These are phyloP conservation scores for Dillenia turbinata DNA, from an alignment of 164 flowering plant genomes.

Conservation along the genomic window DNA sequence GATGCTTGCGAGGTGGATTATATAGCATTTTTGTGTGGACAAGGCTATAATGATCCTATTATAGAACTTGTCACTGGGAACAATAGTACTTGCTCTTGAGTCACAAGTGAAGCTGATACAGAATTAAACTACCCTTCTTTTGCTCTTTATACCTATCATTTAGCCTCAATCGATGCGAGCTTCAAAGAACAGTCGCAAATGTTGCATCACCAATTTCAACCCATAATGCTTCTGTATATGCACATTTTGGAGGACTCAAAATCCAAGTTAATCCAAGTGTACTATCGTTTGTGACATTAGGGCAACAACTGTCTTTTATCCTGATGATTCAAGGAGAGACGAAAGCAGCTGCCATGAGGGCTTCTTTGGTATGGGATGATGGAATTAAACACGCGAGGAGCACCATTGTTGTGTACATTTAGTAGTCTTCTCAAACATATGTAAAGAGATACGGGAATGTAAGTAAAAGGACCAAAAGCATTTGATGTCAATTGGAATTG, in stretches of 20 bases:
- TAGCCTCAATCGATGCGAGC: too few species aligned
- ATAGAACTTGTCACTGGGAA: slow-evolving; percentile 2
- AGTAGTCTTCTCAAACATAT: too few species aligned
- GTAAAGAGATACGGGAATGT: too few species aligned
- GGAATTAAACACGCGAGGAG: slow-evolving; percentile 17
- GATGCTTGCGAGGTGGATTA: slow-evolving; percentile 9
- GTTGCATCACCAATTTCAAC: not conserved
- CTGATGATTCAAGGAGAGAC: not conserved
- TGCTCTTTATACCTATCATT: not conserved
- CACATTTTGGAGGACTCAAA: not conserved
- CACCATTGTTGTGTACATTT: slow-evolving; percentile 6
- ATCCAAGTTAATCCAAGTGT: slow-evolving; percentile 9
- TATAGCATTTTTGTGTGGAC: slow-evolving; percentile 8
- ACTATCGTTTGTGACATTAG: slow-evolving; percentile 4
- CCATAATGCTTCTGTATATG: slow-evolving; percentile 4
- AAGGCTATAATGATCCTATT: not conserved
- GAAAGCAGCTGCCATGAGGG: not conserved
- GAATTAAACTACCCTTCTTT: slow-evolving; percentile 15
- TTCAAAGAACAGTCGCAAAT: too few species aligned
- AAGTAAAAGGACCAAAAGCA: too few species aligned
- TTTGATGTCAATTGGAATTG: too few species aligned
- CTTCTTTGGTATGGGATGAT: slow-evolving; percentile 17
- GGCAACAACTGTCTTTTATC: slow-evolving; percentile 7
- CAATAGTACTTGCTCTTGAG: not conserved
- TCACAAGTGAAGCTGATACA: not conserved